Conservation (phyloP, 2,329 filamentous ascomycete genomes). For the Pezicula radicicola region DNA sequence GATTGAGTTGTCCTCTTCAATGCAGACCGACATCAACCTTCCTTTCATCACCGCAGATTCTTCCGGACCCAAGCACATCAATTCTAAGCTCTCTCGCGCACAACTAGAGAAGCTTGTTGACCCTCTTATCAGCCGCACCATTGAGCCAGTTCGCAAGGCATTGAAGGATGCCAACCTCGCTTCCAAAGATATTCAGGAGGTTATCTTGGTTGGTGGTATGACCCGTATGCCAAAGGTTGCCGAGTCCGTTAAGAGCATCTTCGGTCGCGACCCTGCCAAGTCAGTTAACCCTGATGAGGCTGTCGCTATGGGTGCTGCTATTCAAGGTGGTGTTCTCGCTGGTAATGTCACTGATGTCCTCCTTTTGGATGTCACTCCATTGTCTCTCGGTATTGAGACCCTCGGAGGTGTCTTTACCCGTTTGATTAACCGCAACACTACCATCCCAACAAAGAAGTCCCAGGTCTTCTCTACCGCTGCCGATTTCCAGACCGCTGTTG, state of each 20-base stretch:
- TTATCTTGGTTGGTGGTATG: constrained; percentile 98
- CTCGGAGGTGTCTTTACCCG: constrained; percentile 97
- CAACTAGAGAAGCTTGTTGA: constrained; percentile 94
- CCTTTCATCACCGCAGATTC: constrained; percentile 97
- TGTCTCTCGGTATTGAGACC: constrained; percentile 97
- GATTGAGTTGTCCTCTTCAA: constrained; percentile 94
- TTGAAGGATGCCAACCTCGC: constrained; percentile 91
- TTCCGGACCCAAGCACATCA: constrained; percentile 97
- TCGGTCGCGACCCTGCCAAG: constrained; percentile 94
- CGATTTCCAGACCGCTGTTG: constrained; percentile 97
- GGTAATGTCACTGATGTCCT: constrained; percentile 96
- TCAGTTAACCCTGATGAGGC: constrained; percentile 98
- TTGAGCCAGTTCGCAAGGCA: constrained; percentile 93
- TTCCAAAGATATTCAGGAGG: constrained; percentile 93
- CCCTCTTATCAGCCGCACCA: constrained; percentile 79
- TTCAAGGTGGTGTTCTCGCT: constrained; percentile 94
- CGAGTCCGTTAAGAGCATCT: constrained; percentile 94
- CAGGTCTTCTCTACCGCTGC: constrained; percentile 97
- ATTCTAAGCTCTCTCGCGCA: constrained; percentile 86
- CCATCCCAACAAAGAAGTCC: constrained; percentile 98
- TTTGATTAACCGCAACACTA: constrained; percentile 98
- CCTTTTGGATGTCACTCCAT: constrained; percentile 90
- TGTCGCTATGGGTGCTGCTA: constrained; percentile 94
- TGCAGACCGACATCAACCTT: constrained; percentile 96
- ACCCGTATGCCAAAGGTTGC: constrained; percentile 98